Percentiles rank a stretch among this genome's conserved stretches.
These are phyloP conservation scores for Coriaria nepalensis DNA, from an alignment of 306 rosid species.

Conservation along the genomic window DNA sequence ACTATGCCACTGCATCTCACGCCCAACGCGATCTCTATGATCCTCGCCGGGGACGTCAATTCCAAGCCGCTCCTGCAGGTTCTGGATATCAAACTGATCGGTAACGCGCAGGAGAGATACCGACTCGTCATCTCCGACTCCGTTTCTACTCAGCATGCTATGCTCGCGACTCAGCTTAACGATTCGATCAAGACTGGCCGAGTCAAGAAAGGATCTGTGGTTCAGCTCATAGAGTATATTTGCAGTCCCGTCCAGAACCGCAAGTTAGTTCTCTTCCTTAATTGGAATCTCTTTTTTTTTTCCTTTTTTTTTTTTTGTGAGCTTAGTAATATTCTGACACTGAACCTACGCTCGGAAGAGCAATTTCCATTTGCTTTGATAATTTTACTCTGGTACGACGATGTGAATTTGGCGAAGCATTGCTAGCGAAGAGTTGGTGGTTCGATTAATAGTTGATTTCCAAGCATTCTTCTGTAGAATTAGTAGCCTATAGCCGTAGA, in stretches of 20 bases:
- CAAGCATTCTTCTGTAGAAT: too few species aligned
- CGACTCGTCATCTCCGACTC: conserved; percentile 65
- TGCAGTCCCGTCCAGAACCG: conserved; percentile 49
- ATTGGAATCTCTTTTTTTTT: background rate
- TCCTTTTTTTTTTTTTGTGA: background rate
- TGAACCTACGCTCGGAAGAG: too few species aligned
- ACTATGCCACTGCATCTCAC: conserved; percentile 76
- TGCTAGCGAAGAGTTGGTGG: too few species aligned
- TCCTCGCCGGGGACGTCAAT: conserved; percentile 56
- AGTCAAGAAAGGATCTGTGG: conserved; percentile 59
- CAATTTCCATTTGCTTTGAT: too few species aligned
- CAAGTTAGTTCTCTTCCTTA: conserved; percentile 44
- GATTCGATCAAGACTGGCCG: conserved; percentile 38
- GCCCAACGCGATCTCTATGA: conserved; percentile 57
- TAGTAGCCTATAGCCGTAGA: too few species aligned
- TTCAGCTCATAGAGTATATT: conserved; percentile 77
- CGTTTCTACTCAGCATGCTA: conserved; percentile 48
- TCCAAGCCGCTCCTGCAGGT: conserved; percentile 80
- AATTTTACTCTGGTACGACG: too few species aligned
- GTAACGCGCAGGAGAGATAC: conserved; percentile 53
- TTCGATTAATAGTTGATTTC: too few species aligned
- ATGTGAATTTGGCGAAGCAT: too few species aligned
- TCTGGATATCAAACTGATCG: conserved; percentile 37
- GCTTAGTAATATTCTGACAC: too few species aligned
- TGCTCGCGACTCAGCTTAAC: conserved; percentile 77